Evolutionary conservation across 331 rosid genomes (phyloP).

Genomic region (Quercus lobata): DNA sequence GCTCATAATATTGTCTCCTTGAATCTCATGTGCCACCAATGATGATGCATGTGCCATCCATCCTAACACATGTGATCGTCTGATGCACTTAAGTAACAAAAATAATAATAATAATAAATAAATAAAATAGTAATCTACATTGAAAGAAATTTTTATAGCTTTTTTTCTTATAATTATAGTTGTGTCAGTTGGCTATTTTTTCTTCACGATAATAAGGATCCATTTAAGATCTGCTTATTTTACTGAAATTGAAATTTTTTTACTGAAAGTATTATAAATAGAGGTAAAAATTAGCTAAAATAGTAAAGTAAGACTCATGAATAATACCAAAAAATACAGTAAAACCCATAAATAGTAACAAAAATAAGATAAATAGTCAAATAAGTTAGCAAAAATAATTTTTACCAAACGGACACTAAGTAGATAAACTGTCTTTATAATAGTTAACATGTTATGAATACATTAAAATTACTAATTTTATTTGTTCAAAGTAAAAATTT

Average conservation of each 20-base stretch:
- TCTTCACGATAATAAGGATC: too few relatives aligned
- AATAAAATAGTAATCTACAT: not conserved
- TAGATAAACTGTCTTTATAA: too few relatives aligned
- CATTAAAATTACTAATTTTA: too few relatives aligned
- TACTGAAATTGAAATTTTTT: accelerated
- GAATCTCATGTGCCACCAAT: slow-evolving; percentile 22
- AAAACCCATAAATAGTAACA: accelerated
- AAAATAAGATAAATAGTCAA: too few relatives aligned
- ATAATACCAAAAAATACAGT: too few relatives aligned
- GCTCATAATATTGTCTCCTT: not conserved
- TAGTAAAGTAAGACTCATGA: accelerated
- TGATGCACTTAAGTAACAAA: not conserved
- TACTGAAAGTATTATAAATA: too few relatives aligned
- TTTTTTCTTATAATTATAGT: not conserved
- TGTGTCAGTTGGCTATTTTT: too few relatives aligned
- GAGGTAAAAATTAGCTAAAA: accelerated
- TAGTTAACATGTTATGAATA: too few relatives aligned
- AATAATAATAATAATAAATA: not conserved
- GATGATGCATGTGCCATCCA: slow-evolving; percentile 22
- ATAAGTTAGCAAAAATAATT: too few relatives aligned
- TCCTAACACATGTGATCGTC: slow-evolving; percentile 9
- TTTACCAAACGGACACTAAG: accelerated
- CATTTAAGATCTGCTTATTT: accelerated
- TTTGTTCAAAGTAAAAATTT: too few relatives aligned
- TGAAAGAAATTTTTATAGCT: not conserved